Percentiles rank a stretch among this genome's conserved stretches.
These are phyloP conservation scores for Juglanconis juglandina DNA, from an alignment of 2,329 filamentous ascomycete species.

Conservation along the genomic window DNA sequence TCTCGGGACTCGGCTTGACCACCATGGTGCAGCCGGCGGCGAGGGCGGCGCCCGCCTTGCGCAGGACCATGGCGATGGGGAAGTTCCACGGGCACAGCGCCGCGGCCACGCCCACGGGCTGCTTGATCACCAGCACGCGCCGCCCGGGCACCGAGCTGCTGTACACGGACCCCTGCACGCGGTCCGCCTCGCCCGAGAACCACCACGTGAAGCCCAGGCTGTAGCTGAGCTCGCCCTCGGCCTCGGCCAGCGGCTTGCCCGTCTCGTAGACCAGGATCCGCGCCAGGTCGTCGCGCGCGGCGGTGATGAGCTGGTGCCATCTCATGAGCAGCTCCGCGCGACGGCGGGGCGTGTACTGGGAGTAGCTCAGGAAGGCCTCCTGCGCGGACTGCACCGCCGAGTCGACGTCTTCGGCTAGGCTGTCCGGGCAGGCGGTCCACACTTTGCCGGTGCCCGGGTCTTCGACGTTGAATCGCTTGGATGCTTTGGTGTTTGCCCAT, in stretches of 20 bases:
- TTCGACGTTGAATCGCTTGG: conserved; percentile 48
- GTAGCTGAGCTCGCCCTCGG: conserved; percentile 54
- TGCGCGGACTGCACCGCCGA: conserved; percentile 34
- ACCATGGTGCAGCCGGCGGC: conserved; percentile 74
- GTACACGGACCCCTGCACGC: conserved; percentile 56
- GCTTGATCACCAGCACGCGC: conserved; percentile 69
- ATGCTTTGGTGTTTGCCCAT: conserved; percentile 42
- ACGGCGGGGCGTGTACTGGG: conserved; percentile 33
- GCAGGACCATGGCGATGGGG: conserved; percentile 62
- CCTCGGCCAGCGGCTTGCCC: conserved; percentile 54
- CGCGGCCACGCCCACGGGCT: conserved; percentile 66
- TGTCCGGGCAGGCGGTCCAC: conserved; percentile 51
- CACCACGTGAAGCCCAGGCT: conserved; percentile 52
- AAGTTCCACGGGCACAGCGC: conserved; percentile 74
- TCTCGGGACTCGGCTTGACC: conserved; percentile 69
- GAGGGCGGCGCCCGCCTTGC: conserved; percentile 65
- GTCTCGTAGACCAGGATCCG: conserved; percentile 46
- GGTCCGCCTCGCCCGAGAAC: conserved; percentile 52
- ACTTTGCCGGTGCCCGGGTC: conserved; percentile 49
- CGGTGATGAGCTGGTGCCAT: conserved; percentile 36
- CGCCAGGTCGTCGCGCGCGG: conserved; percentile 36
- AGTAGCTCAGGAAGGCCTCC: conserved; percentile 35
- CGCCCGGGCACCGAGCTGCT: conserved; percentile 59
- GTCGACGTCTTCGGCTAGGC: conserved; percentile 37
- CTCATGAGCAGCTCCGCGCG: conserved; percentile 33